Evolutionary conservation across 768 basidiomycete species (phyloP), one percentile per base, ranked within the genome.

Genomic region (Boletus tomentosulus): DNA sequence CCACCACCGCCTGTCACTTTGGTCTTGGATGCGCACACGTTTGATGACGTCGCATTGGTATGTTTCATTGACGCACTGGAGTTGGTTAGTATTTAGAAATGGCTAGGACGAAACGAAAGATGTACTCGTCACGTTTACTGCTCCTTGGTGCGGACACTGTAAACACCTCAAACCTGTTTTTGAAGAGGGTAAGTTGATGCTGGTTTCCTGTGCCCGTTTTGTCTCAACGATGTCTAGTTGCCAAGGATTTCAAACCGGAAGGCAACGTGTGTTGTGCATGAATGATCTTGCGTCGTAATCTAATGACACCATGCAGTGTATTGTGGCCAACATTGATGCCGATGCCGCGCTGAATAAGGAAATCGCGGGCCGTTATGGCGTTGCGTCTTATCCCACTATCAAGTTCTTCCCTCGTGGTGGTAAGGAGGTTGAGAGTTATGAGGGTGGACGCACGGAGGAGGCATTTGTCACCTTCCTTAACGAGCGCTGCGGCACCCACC

Each of bases 101-200:
- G 35, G 24, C 16, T 56, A 87, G 81, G 83, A 91, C 62, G 64
- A 76, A 24, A 72, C 76, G 24, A 95, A 95, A 73, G 82, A 94
- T 62, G 90, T 92, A 42, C 75, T 98, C 24, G 91, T 96, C 44
- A 77, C 88, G 1, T 92, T 89, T 74, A 92, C 87, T 55, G 89
- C 88, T 25, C 83, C 84, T 37, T 87, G 90, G 92, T 95, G 95
- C 61, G 92, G 93, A 30, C 94, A 98, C 77, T 98, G 96, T 82
- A 98, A 98, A 76, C 79, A 56, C 59, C 69, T 97, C 70, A 95
- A 95, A 71, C 93, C 94, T 19, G 77, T 78, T 31, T 94, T 89
- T 65, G 93, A 95, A 68, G 79, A 89, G 68, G 85, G 86, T 86
- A 41, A 8, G 55, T 52, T 25, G 10, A 42, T 34, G 1, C 34